Evolutionary conservation across 495 filamentous ascomycete species (phyloP).

Genomic region (Aspergillus diversus): DNA sequence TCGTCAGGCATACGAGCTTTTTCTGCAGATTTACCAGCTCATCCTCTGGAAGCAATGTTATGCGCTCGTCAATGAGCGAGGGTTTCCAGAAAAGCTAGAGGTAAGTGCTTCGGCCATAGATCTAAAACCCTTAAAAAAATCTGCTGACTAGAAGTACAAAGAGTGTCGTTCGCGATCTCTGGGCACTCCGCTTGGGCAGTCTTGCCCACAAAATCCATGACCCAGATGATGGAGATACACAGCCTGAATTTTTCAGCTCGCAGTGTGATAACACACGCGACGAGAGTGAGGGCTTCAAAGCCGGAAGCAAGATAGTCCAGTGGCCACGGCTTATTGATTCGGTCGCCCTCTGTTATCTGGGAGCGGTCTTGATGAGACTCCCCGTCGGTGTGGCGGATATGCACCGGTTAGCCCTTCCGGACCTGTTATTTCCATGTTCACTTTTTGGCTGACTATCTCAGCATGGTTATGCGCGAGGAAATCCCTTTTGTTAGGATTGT

Average conservation of each 20-base stretch:
- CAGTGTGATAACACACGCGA: constrained; percentile 41
- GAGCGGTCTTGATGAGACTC: constrained; percentile 62
- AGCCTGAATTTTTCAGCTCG: constrained; percentile 55
- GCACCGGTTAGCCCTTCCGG: constrained; percentile 44
- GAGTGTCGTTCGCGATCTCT: constrained; percentile 68
- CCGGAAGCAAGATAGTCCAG: constrained; percentile 31
- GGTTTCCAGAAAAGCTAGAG: constrained; percentile 68
- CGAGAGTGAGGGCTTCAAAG: constrained; percentile 32
- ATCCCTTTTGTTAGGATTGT: constrained; percentile 50
- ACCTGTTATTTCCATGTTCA: not conserved
- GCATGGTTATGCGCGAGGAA: constrained; percentile 48
- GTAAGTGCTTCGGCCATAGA: constrained; percentile 21
- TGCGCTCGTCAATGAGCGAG: constrained; percentile 62
- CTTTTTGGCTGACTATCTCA: constrained; percentile 9
- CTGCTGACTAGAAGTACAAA: constrained; percentile 23
- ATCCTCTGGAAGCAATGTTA: constrained; percentile 76
- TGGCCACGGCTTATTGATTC: constrained; percentile 65
- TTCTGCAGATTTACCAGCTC: constrained; percentile 82
- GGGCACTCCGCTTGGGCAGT: constrained; percentile 64
- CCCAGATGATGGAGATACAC: constrained; percentile 36
- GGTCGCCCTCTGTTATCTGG: constrained; percentile 70
- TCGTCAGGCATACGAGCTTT: constrained; percentile 70
- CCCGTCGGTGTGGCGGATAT: constrained; percentile 67
- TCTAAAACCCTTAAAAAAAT: not conserved
- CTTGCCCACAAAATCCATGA: constrained; percentile 46